phyloP scores from a whole-genome alignment of 768 basidiomycete species.

The Termitomyces sp. region DNA sequence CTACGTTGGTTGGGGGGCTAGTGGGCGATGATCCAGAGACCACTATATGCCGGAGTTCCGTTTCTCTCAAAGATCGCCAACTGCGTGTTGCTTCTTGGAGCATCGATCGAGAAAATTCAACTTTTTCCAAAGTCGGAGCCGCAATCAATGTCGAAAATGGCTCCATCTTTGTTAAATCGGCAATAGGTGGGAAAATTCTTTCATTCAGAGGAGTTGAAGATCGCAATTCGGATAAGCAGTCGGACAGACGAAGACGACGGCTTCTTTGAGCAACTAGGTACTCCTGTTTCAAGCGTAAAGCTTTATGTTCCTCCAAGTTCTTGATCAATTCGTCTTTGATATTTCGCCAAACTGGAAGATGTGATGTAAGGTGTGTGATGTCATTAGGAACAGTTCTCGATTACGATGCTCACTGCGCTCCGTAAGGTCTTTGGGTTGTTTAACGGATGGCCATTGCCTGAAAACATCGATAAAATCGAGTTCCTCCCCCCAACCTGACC shows the following conservation, averaged over 20 bases:
- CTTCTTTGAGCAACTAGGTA: not conserved
- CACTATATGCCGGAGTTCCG: not conserved
- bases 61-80: not conserved
- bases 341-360: constrained; percentile 6
- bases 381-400: not conserved
- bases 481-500: not conserved
- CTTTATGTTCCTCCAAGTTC: not conserved
- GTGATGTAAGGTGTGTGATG: not conserved
- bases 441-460: not conserved
- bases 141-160: not conserved
- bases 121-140: not conserved
- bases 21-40: not conserved
- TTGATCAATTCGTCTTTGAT: constrained; percentile 4
- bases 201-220: not conserved
- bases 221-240: not conserved
- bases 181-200: not conserved
- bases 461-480: not conserved
- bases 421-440: not conserved
- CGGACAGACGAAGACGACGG: not conserved
- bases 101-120: not conserved
- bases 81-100: not conserved
- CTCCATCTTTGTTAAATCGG: not conserved
- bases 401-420: not conserved
- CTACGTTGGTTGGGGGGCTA: not conserved
- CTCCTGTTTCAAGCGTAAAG: not conserved